Evolutionary conservation across 164 flowering plant genomes (phyloP), one percentile per base, ranked within the genome.

Genomic region (Nymphaea colorata): DNA sequence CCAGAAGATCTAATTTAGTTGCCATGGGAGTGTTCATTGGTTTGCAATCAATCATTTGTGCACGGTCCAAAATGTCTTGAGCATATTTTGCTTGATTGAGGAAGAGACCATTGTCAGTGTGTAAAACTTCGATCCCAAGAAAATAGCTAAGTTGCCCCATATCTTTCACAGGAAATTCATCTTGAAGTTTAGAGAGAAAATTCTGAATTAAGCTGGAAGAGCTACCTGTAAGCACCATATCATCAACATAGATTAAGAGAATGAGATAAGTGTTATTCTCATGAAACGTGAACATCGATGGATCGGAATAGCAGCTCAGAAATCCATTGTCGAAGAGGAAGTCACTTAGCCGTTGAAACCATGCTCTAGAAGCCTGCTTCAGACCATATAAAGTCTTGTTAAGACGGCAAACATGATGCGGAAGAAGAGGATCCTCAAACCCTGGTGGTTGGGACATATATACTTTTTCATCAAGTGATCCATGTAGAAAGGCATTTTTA

Each of bases 61-160:
- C 16, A 4, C 43, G 18, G 3, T 41, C 6, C 4, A 62, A 36
- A 16, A 68, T 42, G 12, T 44, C 66, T 41, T 18, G 14, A 2
- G 43, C n/a, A 36, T 68, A 61, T 42, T 60, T 68, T 4, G 42
- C 16, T 61, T 68, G 70, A 3, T 64, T 64, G 6, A 68, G 8
- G 7, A 18, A n/a, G 17, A 61, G 60, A 7, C 57, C 55, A 5
- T n/a, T 16, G 3, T 18, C n/a, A 43, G 36, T 41, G 42, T 65
- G 36, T 2, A 44, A 45, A 60, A 68, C 65, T 51, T 67, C 41
- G 10, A 53, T 51, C 43, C 69, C 42, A 14, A 67, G 61, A 36
- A 67, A 67, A 53, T 67, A 67, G 16, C 43, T n/a, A 15, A 51
- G 8, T 11, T 25, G 10, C 42, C 62, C 69, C 18, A 59, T 8